A percentile compares a stretch with the other conserved stretches of the same genome.
These are phyloP conservation scores for Talaromyces atroroseus DNA, from an alignment of 2,329 filamentous ascomycete genomes.

Conservation along the genomic window DNA sequence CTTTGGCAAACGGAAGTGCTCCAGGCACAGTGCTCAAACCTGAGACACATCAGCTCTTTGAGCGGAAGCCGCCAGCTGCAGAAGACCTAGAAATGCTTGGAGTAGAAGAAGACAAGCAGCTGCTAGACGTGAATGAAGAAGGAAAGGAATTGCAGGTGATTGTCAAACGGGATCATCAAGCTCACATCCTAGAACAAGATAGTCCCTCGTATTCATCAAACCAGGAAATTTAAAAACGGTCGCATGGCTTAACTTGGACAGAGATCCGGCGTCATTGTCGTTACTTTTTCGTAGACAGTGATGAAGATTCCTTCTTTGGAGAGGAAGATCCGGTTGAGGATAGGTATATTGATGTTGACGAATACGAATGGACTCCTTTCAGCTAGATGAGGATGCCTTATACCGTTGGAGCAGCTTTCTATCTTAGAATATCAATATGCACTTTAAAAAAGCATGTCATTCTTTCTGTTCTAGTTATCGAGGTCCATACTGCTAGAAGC, in stretches of 20 bases:
- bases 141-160: conserved; percentile 11
- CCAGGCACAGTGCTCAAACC: conserved; percentile 6
- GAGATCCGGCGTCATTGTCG: conserved; percentile 4
- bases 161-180: conserved; percentile 12
- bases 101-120: conserved; percentile 1
- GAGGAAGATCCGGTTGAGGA: too few relatives aligned
- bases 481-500: too few relatives aligned
- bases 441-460: too few relatives aligned
- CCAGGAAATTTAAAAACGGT: conserved; percentile 5
- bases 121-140: not conserved
- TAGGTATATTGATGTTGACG: too few relatives aligned
- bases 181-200: conserved; percentile 11
- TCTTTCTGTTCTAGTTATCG: too few relatives aligned
- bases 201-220: conserved; percentile 4
- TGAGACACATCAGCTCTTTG: conserved; percentile 3
- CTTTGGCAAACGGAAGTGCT: conserved; percentile 3
- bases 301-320: not conserved
- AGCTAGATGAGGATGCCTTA: too few relatives aligned
- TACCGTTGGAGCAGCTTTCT: too few relatives aligned
- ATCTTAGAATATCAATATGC: too few relatives aligned
- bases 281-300: not conserved
- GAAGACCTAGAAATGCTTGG: conserved; percentile 10
- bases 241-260: conserved; percentile 5
- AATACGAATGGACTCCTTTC: too few relatives aligned
- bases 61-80: conserved; percentile 3